Evolutionary conservation across 768 basidiomycete genomes (phyloP).

Genomic region (Leccinum incarnatum): DNA sequence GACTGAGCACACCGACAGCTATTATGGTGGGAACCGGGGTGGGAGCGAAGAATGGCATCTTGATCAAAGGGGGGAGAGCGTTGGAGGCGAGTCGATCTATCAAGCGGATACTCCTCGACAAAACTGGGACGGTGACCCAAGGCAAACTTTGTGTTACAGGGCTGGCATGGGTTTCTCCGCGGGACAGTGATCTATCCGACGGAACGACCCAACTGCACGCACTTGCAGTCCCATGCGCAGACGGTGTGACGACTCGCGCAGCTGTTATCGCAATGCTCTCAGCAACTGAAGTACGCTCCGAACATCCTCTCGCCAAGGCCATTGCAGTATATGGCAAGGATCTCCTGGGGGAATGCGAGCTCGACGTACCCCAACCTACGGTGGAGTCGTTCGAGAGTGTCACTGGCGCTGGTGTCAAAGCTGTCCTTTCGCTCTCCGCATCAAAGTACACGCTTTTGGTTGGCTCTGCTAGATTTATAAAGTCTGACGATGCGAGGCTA

Average conservation of each 20-base stretch:
- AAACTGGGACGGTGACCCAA: constrained; percentile 95
- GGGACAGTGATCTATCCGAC: constrained; percentile 20
- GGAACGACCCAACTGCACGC: constrained; percentile 10
- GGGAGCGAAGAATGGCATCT: constrained; percentile 93
- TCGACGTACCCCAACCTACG: constrained; percentile 47
- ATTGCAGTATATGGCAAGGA: constrained; percentile 81
- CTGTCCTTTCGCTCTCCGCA: constrained; percentile 54
- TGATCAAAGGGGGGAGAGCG: constrained; percentile 96
- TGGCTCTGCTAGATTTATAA: constrained; percentile 74
- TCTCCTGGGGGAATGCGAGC: constrained; percentile 41
- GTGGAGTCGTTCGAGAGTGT: constrained; percentile 81
- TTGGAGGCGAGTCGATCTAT: constrained; percentile 87
- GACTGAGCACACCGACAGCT: constrained; percentile 94
- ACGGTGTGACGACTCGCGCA: constrained; percentile 57
- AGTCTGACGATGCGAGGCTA: constrained; percentile 48
- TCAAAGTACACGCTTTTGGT: constrained; percentile 61
- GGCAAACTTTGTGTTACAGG: constrained; percentile 87
- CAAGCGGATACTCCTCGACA: constrained; percentile 85
- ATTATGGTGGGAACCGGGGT: constrained; percentile 99
- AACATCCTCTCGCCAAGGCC: constrained; percentile 95
- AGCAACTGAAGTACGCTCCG: constrained; percentile 86
- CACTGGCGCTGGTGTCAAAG: constrained; percentile 86
- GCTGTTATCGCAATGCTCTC: constrained; percentile 78
- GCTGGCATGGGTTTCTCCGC: constrained; percentile 65
- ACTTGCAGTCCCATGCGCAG: constrained; percentile 41